Conservation (phyloP, 225 moss, liverwort and hornwort genomes). For the Physcomitrium patens region DNA sequence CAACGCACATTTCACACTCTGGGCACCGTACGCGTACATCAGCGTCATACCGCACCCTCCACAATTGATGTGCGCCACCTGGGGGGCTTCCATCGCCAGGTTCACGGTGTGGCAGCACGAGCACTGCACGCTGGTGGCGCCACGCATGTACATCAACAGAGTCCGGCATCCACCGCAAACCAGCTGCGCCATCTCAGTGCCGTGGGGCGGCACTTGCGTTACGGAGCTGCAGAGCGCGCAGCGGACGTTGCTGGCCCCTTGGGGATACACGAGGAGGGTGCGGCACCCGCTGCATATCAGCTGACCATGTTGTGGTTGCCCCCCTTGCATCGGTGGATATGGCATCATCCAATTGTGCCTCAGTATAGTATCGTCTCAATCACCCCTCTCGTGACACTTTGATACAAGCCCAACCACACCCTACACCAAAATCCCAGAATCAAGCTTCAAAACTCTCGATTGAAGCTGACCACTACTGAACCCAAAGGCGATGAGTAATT, state of each 20-base stretch:
- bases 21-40: conserved; percentile 66
- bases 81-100: conserved; percentile 59
- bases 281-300: conserved; percentile 88
- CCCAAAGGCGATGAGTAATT: no score
- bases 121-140: conserved; percentile 85
- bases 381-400: no score
- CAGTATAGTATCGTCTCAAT: no score
- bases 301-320: conserved; percentile 72
- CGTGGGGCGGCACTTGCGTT: conserved; percentile 74
- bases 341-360: conserved; percentile 52
- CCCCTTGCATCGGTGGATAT: conserved; percentile 66
- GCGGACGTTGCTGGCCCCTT: conserved; percentile 86
- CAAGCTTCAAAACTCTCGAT: no score
- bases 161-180: conserved; percentile 83
- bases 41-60: conserved; percentile 68
- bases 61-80: conserved; percentile 66
- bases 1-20: conserved; percentile 72
- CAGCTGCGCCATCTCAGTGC: conserved; percentile 74
- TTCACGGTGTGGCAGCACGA: conserved; percentile 70
- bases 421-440: no score
- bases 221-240: conserved; percentile 90
- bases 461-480: no score
- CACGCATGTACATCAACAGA: conserved; percentile 89
- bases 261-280: conserved; percentile 76
- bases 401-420: no score